These are phyloP conservation scores for Tulasnella sp. DNA, from an alignment of 768 basidiomycete species.

Conservation along the genomic window DNA sequence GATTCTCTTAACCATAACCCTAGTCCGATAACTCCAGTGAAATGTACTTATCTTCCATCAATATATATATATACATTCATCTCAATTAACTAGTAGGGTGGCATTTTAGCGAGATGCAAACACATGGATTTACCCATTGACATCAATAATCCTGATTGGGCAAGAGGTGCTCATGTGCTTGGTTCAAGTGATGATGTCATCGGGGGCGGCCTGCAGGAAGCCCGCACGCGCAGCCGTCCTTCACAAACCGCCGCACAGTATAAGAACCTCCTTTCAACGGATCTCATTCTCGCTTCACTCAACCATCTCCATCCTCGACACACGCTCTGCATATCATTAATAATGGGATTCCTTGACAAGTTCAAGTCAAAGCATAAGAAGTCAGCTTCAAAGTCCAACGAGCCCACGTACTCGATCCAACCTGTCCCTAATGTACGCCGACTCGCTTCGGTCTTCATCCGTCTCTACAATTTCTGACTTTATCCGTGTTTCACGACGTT, in stretches of 20 bases:
- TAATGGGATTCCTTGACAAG: neutral
- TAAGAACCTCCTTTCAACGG: neutral
- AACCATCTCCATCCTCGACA: neutral
- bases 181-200: neutral
- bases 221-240: neutral
- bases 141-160: neutral
- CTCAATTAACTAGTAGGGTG: neutral
- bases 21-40: neutral
- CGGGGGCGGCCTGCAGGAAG: neutral
- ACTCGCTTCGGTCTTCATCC: neutral
- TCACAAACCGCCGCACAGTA: neutral
- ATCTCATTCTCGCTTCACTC: neutral
- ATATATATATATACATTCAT: neutral
- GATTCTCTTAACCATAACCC: slow-evolving; percentile 9
- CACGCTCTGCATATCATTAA: neutral
- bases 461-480: neutral
- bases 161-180: neutral
- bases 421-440: neutral
- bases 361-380: neutral
- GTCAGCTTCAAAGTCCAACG: neutral
- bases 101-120: neutral
- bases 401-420: slow-evolving; percentile 11
- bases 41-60: neutral
- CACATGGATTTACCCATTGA: neutral
- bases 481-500: neutral